Percentiles rank a stretch among this genome's conserved stretches.
These are phyloP conservation scores for Vitis rupestris DNA, from an alignment of 164 flowering plant genomes.

Conservation along the genomic window DNA sequence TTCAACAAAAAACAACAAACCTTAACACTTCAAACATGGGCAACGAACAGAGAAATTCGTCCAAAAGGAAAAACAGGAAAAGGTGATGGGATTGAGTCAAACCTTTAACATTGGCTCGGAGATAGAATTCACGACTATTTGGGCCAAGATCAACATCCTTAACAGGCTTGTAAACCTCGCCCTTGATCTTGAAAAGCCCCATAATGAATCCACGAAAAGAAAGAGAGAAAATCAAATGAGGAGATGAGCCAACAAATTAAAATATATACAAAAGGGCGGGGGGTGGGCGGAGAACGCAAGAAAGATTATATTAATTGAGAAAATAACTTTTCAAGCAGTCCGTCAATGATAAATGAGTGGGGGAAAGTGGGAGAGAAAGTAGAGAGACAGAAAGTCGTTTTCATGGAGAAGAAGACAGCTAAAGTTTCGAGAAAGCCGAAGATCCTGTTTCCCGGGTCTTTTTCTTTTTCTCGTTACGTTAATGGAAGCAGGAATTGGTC, in stretches of 20 bases:
- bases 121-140: constrained; percentile 41
- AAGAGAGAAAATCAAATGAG: neutral
- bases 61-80: too few species aligned
- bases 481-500: too few species aligned
- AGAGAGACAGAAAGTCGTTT: neutral
- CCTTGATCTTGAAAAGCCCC: constrained; percentile 34
- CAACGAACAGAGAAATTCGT: too few species aligned
- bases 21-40: too few species aligned
- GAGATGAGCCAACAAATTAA: neutral
- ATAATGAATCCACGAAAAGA: constrained; percentile 12
- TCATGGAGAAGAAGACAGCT: too few species aligned
- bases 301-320: neutral
- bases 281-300: neutral
- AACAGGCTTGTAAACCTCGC: constrained; percentile 48
- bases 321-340: too few species aligned
- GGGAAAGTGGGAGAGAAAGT: neutral
- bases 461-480: too few species aligned
- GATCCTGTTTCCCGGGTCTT: too few species aligned
- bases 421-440: too few species aligned
- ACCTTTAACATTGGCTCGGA: constrained; percentile 72
- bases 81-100: neutral
- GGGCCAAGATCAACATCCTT: constrained; percentile 53
- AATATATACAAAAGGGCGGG: too few species aligned
- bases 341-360: neutral
- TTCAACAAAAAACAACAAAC: too few species aligned